phyloP scores from a whole-genome alignment of 768 basidiomycete species.

The Rhodotorula babjevae region DNA sequence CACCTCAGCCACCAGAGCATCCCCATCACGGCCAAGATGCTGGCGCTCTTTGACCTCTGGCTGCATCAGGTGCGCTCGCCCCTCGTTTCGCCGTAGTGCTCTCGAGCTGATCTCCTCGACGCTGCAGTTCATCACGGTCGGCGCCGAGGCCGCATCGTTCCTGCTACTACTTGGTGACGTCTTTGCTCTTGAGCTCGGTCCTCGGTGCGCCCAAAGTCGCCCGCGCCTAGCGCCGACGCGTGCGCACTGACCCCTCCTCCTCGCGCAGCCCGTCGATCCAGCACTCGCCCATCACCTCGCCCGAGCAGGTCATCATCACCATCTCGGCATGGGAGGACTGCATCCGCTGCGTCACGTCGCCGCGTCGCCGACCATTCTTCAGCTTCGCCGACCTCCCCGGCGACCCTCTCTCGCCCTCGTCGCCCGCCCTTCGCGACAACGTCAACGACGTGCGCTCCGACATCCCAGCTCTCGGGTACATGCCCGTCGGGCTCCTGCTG shows the following conservation, averaged over 20 bases:
- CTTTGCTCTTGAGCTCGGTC: slow-evolving; percentile 21
- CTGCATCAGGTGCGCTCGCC: slow-evolving; percentile 11
- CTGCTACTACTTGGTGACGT: slow-evolving; percentile 23
- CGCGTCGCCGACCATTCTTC: slow-evolving; percentile 14
- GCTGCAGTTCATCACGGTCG: slow-evolving; percentile 12
- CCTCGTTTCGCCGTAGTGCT: accelerated
- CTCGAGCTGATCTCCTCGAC: too few species aligned
- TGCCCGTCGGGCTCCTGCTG: slow-evolving; percentile 25
- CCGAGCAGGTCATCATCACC: slow-evolving; percentile 8
- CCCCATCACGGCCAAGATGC: slow-evolving; percentile 24
- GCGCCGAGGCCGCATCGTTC: slow-evolving; percentile 14
- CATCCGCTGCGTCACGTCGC: slow-evolving; percentile 17
- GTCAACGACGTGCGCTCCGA: background rate
- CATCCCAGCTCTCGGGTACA: slow-evolving; percentile 13
- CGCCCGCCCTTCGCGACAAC: background rate
- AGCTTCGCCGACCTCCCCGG: slow-evolving; percentile 14
- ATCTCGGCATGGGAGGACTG: slow-evolving; percentile 21
- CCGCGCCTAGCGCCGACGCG: too few species aligned
- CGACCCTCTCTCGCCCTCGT: background rate
- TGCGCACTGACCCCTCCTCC: background rate
- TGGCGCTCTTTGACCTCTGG: slow-evolving; percentile 18
- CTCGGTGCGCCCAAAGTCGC: slow-evolving; percentile 17
- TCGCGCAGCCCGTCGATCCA: slow-evolving; percentile 12
- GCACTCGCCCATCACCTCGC: background rate
- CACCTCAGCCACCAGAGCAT: slow-evolving; percentile 18